These are phyloP conservation scores for Stereocaulon alpinum DNA, from an alignment of 495 filamentous ascomycete genomes.

Conservation along the genomic window DNA sequence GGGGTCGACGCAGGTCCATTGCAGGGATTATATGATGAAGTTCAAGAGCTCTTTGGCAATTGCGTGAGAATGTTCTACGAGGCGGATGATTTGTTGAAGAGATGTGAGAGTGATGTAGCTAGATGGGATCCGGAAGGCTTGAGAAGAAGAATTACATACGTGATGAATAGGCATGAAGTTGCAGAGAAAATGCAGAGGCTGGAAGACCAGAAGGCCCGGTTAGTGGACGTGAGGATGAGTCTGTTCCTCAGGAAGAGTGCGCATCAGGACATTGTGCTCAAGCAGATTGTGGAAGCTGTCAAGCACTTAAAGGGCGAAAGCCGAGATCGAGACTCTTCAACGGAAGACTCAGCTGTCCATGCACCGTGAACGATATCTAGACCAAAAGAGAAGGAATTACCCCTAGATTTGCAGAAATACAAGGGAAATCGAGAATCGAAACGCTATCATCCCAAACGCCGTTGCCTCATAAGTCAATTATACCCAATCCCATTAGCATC, in stretches of 20 bases:
- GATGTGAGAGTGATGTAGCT: conserved; percentile 1
- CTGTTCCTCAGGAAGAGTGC: conserved; percentile 16
- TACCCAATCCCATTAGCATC: not conserved
- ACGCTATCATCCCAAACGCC: not conserved
- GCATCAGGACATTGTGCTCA: conserved; percentile 12
- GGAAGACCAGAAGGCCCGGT: conserved; percentile 9
- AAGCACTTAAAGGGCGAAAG: not conserved
- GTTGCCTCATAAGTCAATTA: not conserved
- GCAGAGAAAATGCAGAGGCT: conserved; percentile 13
- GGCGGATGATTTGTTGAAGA: conserved; percentile 14
- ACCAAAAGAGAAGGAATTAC: no score
- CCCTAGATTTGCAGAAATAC: not conserved
- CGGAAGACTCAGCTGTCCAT: not conserved
- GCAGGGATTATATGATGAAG: conserved; percentile 7
- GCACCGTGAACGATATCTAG: not conserved
- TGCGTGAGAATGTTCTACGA: conserved; percentile 14
- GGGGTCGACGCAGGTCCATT: not conserved
- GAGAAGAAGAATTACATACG: conserved; percentile 15
- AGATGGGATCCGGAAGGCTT: conserved; percentile 18
- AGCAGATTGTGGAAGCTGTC: not conserved
- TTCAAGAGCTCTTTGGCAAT: conserved; percentile 11
- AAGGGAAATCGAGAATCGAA: not conserved
- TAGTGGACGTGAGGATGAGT: conserved; percentile 15
- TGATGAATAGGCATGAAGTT: conserved; percentile 17
- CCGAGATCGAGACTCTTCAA: not conserved